These are phyloP conservation scores for Akanthomyces muscarius DNA, from an alignment of 2,329 filamentous ascomycete genomes.

Conservation along the genomic window DNA sequence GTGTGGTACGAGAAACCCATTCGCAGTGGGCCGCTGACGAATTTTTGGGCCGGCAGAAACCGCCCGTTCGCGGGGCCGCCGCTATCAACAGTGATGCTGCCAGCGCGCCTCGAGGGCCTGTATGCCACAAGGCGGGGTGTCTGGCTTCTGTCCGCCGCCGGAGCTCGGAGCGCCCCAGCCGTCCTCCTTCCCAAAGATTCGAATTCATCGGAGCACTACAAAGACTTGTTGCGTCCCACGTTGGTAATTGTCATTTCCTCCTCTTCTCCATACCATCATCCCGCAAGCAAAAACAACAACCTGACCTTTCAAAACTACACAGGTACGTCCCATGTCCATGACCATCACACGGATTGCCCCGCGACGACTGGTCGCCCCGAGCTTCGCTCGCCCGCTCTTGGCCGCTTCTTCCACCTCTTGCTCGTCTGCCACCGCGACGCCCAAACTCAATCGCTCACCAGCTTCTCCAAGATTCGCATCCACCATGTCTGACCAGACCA, in stretches of 20 bases:
- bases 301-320: neutral
- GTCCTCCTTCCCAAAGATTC: neutral
- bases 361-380: constrained; percentile 11
- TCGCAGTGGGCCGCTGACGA: constrained; percentile 8
- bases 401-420: neutral
- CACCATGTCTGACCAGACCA: constrained; percentile 45
- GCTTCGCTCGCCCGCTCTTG: neutral
- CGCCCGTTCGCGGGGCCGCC: constrained; percentile 16
- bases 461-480: constrained; percentile 22
- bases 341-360: constrained; percentile 20
- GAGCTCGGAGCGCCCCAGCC: constrained; percentile 12
- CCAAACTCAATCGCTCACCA: constrained; percentile 13
- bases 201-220: neutral
- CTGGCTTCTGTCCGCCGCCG: constrained; percentile 4
- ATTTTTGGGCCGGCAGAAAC: constrained; percentile 22
- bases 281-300: neutral
- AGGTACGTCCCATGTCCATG: constrained; percentile 29
- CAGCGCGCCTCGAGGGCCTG: neutral
- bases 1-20: constrained; percentile 17
- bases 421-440: neutral
- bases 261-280: neutral
- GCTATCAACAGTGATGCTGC: neutral
- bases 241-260: neutral
- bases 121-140: constrained; percentile 1
- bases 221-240: constrained; percentile 11